These are phyloP conservation scores for Entrophospora sp. DNA, from an alignment of 192 early-diverging fungal genomes.

Conservation along the genomic window DNA sequence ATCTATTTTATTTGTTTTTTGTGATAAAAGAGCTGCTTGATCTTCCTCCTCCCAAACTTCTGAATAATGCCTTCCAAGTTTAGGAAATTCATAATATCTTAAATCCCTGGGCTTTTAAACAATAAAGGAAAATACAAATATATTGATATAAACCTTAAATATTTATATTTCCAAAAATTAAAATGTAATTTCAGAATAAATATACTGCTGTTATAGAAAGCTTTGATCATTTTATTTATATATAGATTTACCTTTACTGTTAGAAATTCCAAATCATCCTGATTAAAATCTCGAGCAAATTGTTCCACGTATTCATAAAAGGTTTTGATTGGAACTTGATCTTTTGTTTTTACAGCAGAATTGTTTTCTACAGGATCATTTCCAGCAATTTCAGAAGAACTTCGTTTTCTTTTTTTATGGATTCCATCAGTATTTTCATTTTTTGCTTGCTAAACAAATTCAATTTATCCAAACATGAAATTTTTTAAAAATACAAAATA, in stretches of 20 bases:
- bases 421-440: no score
- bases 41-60: slow-evolving; percentile 65
- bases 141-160: slow-evolving; percentile 5
- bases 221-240: not conserved
- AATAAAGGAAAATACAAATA: not conserved
- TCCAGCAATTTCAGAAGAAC: not conserved
- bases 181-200: no score
- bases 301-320: slow-evolving; percentile 82
- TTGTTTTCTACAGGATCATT: not conserved
- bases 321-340: slow-evolving; percentile 74
- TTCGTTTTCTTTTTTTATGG: slow-evolving; percentile 14
- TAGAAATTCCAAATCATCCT: slow-evolving; percentile 70
- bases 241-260: slow-evolving; percentile 39
- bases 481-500: no score
- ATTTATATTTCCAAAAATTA: no score
- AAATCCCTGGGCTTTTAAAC: not conserved
- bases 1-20: not conserved
- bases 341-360: not conserved
- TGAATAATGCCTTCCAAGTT: slow-evolving; percentile 67
- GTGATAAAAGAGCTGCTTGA: slow-evolving; percentile 44
- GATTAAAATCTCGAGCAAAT: slow-evolving; percentile 69
- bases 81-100: slow-evolving; percentile 64
- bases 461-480: no score
- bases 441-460: no score
- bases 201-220: no score